Evolutionary conservation across 192 early-diverging fungal species (phyloP).

Genomic region (Coemansia sp.): DNA sequence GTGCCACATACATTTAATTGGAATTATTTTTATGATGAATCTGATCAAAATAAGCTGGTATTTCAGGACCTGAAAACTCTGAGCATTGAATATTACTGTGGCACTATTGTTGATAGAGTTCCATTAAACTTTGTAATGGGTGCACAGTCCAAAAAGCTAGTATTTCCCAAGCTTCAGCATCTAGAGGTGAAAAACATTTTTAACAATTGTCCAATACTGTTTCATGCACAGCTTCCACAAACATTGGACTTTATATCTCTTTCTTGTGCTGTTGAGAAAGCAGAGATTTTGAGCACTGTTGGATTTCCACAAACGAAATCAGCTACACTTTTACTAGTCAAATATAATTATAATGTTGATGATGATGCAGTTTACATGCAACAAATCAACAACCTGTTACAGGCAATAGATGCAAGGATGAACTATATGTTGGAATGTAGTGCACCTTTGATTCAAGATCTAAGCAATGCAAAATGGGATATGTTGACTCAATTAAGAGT

Average conservation of each 20-base stretch:
- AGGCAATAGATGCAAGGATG: neutral
- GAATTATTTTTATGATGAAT: neutral
- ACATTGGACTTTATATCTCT: neutral
- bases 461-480: neutral
- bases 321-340: no score
- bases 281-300: neutral
- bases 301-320: neutral
- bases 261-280: neutral
- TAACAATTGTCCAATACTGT: constrained; percentile 5
- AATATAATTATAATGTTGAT: neutral
- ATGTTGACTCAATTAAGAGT: neutral
- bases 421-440: neutral
- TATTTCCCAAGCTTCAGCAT: constrained; percentile 10
- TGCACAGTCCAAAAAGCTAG: neutral
- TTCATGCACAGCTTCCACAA: neutral
- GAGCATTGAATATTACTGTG: neutral
- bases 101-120: neutral
- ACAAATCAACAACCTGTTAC: neutral
- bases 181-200: neutral
- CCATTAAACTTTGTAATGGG: neutral
- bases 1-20: neutral
- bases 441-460: neutral
- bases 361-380: neutral
- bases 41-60: neutral
- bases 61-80: neutral